Evolutionary conservation across 371 early-diverging fungal species (phyloP), one percentile per base, ranked within the genome.

Genomic region (Mortierella sp.): DNA sequence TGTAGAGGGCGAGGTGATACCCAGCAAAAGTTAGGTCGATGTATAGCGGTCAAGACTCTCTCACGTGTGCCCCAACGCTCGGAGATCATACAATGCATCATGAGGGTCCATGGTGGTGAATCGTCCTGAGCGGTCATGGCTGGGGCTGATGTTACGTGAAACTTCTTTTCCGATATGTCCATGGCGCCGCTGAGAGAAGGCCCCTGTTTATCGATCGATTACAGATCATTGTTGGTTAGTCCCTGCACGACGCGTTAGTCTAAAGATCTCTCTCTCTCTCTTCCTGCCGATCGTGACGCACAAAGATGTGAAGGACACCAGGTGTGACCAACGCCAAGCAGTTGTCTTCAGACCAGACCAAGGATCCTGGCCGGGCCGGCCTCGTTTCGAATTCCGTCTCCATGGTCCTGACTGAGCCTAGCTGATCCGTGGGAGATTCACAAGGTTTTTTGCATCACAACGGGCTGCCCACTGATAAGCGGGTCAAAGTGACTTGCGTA

Each of bases 311-410:
- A 12, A 76, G 38, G 27, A 48, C 48, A 7, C 48, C 24, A 21
- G 69, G 50, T 2, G 76, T 69, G 50, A 76, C 54, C 19, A 76
- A 26, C 16, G 69, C 69, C 7, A 69, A 50, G 31, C 64, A 46
- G 14, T 76, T 76, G 38, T 76, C 76, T 49, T 76, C 76, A 9
- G 76, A 76, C 76, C 76, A 76, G 61, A 58, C 61, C 34, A 76
- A 39, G 0, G 76, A 60, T 46, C 70, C 76, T 26, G 76, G 59
- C 12, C 70, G 69, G 14, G 28, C 21, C 0, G 73, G 68, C 42
- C 73, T 67, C n/a, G 64, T 50, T 21, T 63, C 68, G 50, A 73
- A 73, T 63, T 73, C 73, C 0, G 47, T 38, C 31, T 73, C 73
- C 64, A 73, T 65, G 55, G 23, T 34, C 18, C 41, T 54, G 53